These are phyloP conservation scores for Ajuga chamaepitys DNA, from an alignment of 257 asterid genomes.

Conservation along the genomic window DNA sequence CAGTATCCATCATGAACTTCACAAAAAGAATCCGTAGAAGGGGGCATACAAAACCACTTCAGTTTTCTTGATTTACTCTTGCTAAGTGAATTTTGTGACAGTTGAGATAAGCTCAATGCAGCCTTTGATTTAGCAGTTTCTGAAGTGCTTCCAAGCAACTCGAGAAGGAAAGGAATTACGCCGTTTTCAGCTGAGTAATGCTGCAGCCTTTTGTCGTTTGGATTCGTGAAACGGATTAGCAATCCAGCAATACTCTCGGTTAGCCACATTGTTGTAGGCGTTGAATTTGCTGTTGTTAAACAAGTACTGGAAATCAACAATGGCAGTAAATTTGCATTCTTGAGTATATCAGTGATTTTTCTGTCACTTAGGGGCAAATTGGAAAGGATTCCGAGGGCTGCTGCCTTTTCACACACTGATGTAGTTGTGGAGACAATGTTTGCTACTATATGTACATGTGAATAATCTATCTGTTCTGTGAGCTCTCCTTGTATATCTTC, in stretches of 20 bases:
- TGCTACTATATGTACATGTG: slow-evolving; percentile 29
- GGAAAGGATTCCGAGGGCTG: slow-evolving; percentile 70
- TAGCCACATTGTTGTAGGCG: slow-evolving; percentile 18
- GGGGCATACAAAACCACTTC: slow-evolving; percentile 62
- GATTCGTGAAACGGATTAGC: slow-evolving; percentile 57
- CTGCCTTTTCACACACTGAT: slow-evolving; percentile 44
- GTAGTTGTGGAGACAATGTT: slow-evolving; percentile 32
- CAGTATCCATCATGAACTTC: slow-evolving; percentile 58
- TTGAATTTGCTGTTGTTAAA: slow-evolving; percentile 2
- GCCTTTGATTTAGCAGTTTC: slow-evolving; percentile 45
- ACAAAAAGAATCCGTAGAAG: slow-evolving; percentile 36
- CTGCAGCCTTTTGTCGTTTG: slow-evolving; percentile 54
- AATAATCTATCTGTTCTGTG: slow-evolving; percentile 47
- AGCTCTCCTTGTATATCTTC: slow-evolving; percentile 41
- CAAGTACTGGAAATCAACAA: slow-evolving; percentile 29
- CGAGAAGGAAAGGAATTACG: slow-evolving; percentile 41
- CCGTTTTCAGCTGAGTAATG: slow-evolving; percentile 58
- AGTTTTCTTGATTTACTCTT: slow-evolving; percentile 41
- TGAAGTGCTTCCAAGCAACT: slow-evolving; percentile 42
- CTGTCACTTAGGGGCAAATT: slow-evolving; percentile 49
- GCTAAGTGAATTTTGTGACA: slow-evolving; percentile 50
- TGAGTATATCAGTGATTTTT: slow-evolving; percentile 53
- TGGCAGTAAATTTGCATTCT: slow-evolving; percentile 40
- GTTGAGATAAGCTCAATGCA: slow-evolving; percentile 55
- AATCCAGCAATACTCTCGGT: slow-evolving; percentile 52